phyloP scores from a whole-genome alignment of 441 rosid species.

The Breynia disticha region DNA sequence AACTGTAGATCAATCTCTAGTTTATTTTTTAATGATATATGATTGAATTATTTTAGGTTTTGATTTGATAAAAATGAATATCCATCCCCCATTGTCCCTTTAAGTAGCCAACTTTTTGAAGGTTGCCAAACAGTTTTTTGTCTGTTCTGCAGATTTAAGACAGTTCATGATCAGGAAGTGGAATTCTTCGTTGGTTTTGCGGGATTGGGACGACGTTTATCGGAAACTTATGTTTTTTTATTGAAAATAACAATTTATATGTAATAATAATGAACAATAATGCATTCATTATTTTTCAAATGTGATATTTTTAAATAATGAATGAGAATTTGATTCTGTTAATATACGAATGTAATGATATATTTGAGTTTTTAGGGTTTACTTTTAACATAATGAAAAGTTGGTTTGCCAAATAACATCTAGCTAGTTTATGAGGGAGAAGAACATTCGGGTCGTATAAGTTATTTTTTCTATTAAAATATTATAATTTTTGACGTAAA shows the following conservation, averaged over 20 bases:
- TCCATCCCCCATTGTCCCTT: conserved; percentile 17
- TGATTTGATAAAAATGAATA: conserved; percentile 7
- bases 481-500: no score
- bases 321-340: no score
- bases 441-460: no score
- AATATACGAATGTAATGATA: no score
- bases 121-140: conserved; percentile 21
- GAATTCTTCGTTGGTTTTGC: conserved; percentile 33
- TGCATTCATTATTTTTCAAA: no score
- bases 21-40: not conserved
- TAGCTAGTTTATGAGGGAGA: no score
- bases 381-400: no score
- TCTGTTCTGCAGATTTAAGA: conserved; percentile 10
- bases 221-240: not conserved
- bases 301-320: no score
- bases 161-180: conserved; percentile 18
- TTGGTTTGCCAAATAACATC: no score
- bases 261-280: not conserved
- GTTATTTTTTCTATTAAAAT: no score
- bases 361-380: no score
- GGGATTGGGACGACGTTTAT: conserved; percentile 11
- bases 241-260: not conserved
- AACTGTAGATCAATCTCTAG: conserved; percentile 10
- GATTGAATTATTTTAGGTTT: conserved; percentile 12
- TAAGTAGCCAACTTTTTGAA: conserved; percentile 23